Base-by-base conservation (phyloP, 345 rosid genomes). In the Ceriops tagal region DNA sequence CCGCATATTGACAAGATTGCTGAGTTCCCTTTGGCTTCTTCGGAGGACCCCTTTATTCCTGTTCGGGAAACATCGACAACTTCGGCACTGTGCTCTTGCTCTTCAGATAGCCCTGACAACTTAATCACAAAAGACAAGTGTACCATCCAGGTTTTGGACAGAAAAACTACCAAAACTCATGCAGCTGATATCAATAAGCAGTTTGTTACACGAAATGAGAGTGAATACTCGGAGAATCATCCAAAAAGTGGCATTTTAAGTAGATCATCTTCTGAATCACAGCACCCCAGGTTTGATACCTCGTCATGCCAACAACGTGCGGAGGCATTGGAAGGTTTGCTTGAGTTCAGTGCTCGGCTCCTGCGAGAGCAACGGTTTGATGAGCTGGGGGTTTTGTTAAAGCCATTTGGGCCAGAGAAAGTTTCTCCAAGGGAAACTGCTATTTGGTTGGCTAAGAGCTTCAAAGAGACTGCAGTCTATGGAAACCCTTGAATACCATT, bases 361-460 rank as follows among this genome's bases (percentile, higher is more conserved):
- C 53, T 75, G 67, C 79, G 70, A 35, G 71, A 75, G 37, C 67
- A 70, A 70, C 60, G 79, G 51, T 53, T 75, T 27, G 63, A 31
- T 7, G 74, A 75, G 64, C 71, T 75, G 8, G 74, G 67, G 61
- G 79, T 75, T 57, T 53, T 75, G 62, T n/a, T 70, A 26, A 70
- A 61, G 59, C 79, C 74, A 21, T 75, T 65, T n/a, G 74, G 74
- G 8, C 79, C 74, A 1, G 79, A 75, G 56, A 75, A 70, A 37
- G 79, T 70, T 52, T 75, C 74, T 55, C 79, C 71, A 11, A 57
- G 74, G 60, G 79, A 75, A 61, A 75, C 79, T 70, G 74, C 71
- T 16, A 75, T 75, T 65, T 75, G 79, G 74, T 61, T 75, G 71
- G 74, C 74, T 15, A 75, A 65, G 74, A 75, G 78, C 70, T 75